Evolutionary conservation across 139 green algal genomes (phyloP).

Genomic region (Limnomonas spitsbergensis): DNA sequence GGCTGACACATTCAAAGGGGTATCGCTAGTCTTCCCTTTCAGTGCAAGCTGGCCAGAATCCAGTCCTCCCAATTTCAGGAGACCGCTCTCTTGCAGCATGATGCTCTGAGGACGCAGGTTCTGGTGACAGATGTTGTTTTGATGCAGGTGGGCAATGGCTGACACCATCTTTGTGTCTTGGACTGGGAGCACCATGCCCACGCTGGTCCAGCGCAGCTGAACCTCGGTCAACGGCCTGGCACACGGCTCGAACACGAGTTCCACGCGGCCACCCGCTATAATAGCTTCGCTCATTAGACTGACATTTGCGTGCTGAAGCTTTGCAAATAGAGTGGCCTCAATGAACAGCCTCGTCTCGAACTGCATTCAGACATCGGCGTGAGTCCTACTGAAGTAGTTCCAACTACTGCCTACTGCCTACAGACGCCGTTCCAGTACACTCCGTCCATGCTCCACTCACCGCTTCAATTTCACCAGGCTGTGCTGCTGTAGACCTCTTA

Average conservation of each 20-base stretch:
- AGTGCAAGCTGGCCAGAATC: not conserved
- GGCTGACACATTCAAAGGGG: not conserved
- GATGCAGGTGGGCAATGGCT: not conserved
- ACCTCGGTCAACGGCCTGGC: not conserved
- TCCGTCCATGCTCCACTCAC: too few species aligned
- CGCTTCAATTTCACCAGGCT: too few species aligned
- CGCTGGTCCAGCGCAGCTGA: not conserved
- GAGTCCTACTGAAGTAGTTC: too few species aligned
- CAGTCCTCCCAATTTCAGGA: not conserved
- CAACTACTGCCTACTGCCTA: too few species aligned
- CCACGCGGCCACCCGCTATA: not conserved
- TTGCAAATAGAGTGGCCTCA: not conserved
- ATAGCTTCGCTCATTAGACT: not conserved
- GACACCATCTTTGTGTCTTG: not conserved
- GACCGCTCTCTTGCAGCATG: not conserved
- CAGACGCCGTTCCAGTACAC: too few species aligned
- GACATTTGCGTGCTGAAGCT: not conserved
- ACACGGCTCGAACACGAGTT: not conserved
- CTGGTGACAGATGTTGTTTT: not conserved
- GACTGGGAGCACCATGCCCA: not conserved
- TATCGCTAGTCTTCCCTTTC: not conserved
- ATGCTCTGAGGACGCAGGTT: not conserved
- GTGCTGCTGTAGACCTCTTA: too few species aligned
- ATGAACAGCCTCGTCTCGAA: not conserved
- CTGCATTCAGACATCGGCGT: too few species aligned